phyloP scores from a whole-genome alignment of 345 rosid species.

The Lepidium africanum region DNA sequence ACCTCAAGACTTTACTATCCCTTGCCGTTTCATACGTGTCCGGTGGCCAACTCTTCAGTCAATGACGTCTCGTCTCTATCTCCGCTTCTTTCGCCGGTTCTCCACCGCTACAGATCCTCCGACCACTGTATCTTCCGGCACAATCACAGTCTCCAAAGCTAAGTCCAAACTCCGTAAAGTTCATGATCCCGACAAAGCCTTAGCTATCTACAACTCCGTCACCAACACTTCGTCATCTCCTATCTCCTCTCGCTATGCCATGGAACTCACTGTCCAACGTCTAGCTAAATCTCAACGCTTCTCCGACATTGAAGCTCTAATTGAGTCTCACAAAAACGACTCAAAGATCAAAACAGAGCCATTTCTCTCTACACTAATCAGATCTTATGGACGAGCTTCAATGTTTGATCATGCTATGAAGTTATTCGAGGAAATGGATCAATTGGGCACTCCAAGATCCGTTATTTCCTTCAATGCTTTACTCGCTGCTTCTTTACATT shows the following conservation, averaged over 20 bases:
- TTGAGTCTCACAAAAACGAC: constrained; percentile 58
- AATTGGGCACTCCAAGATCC: constrained; percentile 53
- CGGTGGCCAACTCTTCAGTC: background rate
- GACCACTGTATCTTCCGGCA: background rate
- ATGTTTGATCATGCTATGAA: constrained; percentile 56
- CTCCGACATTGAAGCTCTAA: constrained; percentile 47
- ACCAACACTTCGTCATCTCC: constrained; percentile 39
- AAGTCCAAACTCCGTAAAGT: constrained; percentile 58
- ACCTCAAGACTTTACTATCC: background rate
- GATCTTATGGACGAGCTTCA: constrained; percentile 67
- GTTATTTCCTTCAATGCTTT: constrained; percentile 54
- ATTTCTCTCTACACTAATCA: constrained; percentile 53
- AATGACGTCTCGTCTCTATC: constrained; percentile 38
- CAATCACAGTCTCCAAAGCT: constrained; percentile 55
- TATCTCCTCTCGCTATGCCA: constrained; percentile 58
- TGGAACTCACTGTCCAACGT: constrained; percentile 63
- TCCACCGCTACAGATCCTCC: constrained; percentile 21
- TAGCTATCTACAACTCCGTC: constrained; percentile 55
- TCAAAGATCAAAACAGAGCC: constrained; percentile 53
- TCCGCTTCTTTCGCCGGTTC: constrained; percentile 45
- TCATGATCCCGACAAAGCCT: constrained; percentile 70
- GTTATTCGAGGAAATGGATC: constrained; percentile 51
- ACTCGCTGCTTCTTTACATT: constrained; percentile 44
- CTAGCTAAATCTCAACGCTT: constrained; percentile 68
- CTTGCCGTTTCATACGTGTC: background rate